Base-by-base conservation (phyloP, 441 rosid genomes). In the Populus hybrid region DNA sequence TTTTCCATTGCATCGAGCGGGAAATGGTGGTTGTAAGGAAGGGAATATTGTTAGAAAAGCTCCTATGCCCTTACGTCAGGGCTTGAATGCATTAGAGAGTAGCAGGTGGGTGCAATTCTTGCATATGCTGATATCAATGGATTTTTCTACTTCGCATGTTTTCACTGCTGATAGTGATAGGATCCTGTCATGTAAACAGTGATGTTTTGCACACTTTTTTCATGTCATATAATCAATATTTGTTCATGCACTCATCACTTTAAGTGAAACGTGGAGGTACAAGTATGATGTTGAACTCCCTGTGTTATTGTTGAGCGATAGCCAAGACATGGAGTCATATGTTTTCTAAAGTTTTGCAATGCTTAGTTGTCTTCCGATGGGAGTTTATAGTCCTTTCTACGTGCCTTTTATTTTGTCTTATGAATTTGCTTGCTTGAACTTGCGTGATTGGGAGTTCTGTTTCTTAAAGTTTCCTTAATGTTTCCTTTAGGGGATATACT, bases 1-100 rank as follows among this genome's bases (percentile, higher is more conserved):
- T 81, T 83, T 88, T 30, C 95, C 95, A 0, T 78, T 91, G 85
- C 80, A 88, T 64, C 68, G 34, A 38, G 71, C 79, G 18, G 75
- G 36, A 69, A 67, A 79, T 67, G 75, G 46, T 20, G 67, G 68
- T 64, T 77, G 79, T 73, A 61, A 20, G 50, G 82, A 69, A 72
- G 65, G n/a, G 34, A 57, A 23, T 65, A 30, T 28, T 80, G 63
- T 73, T 23, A 42, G 54, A 79, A 74, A 82, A 28, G 78, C 72
- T 79, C 23, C 78, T 74, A 32, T 72, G 64, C 67, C 67, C 50
- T 79, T 76, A 18, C 67, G 30, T 6, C 73, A 68, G 69, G 73
- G 28, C 72, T 72, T 74, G 69, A 66, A 59, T 73, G 82, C 78
- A 26, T 63, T 7, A 26, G 73, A 46, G 57, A 78, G 24, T 54